These are phyloP conservation scores for Golubevia pallescens DNA, from an alignment of 1,284 basidiomycete species.

Conservation along the genomic window DNA sequence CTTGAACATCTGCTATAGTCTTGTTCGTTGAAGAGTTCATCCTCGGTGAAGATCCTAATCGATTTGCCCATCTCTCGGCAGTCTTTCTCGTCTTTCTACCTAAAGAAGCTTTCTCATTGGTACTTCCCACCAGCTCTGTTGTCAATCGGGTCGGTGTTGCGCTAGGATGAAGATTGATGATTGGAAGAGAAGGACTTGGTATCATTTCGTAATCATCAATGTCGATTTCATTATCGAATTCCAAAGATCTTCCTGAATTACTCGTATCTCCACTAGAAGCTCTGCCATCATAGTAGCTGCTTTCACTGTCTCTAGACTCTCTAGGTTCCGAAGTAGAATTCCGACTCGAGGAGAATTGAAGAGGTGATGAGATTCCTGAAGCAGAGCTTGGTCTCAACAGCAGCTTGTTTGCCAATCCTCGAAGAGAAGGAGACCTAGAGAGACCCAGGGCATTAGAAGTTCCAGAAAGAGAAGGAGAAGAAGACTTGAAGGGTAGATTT, in stretches of 20 bases:
- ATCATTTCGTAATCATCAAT: background rate
- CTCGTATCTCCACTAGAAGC: background rate
- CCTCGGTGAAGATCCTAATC: too few relatives aligned
- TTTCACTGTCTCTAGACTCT: background rate
- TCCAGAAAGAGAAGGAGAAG: too few relatives aligned
- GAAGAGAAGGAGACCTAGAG: too few relatives aligned
- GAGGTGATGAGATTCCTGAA: background rate
- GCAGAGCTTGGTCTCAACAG: background rate
- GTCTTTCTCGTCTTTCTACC: too few relatives aligned
- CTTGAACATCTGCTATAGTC: too few relatives aligned
- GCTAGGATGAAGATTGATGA: background rate
- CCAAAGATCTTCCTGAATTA: background rate
- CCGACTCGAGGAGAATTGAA: background rate
- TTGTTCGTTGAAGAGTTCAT: too few relatives aligned
- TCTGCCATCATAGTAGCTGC: background rate
- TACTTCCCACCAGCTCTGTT: too few relatives aligned
- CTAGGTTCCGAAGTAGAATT: background rate
- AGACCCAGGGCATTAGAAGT: too few relatives aligned
- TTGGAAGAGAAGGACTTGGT: background rate
- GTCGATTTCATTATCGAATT: background rate
- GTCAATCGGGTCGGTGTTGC: background rate
- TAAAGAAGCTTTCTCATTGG: too few relatives aligned
- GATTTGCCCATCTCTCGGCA: too few relatives aligned
- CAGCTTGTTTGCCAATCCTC: background rate
- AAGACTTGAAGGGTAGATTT: too few relatives aligned